Conservation (phyloP, 257 asterid genomes). For the Solanum clarkiae region DNA sequence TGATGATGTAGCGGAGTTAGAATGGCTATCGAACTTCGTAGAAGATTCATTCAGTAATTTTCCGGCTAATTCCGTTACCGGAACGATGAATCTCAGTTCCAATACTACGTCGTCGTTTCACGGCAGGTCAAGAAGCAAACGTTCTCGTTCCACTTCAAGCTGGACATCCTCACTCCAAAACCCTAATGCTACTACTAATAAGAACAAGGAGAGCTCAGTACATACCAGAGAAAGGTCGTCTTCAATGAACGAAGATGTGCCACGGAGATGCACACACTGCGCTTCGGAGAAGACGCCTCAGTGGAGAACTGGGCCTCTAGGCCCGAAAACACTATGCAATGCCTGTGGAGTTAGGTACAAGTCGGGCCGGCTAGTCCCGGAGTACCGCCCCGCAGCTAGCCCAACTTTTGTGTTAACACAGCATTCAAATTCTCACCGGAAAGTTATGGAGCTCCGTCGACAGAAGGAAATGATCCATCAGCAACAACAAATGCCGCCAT, state of each 20-base stretch:
- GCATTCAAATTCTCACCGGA: constrained; percentile 81
- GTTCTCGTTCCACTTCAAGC: constrained; percentile 23
- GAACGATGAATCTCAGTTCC: constrained; percentile 1
- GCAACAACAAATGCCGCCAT: constrained; percentile 13
- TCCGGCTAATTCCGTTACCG: constrained; percentile 25
- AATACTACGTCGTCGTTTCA: constrained; percentile 9
- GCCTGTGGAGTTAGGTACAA: constrained; percentile 82
- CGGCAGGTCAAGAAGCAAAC: constrained; percentile 34
- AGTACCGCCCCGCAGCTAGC: constrained; percentile 79
- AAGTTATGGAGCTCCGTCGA: constrained; percentile 61
- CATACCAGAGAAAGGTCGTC: constrained; percentile 6
- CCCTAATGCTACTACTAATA: background rate
- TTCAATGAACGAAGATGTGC: constrained; percentile 6
- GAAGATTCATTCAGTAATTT: constrained; percentile 48
- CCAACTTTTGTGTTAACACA: constrained; percentile 78
- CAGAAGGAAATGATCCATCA: constrained; percentile 50
- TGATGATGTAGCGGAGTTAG: constrained; percentile 64
- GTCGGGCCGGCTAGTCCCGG: constrained; percentile 71
- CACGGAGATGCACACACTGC: constrained; percentile 66
- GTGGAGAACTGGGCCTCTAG: constrained; percentile 79
- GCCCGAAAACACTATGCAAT: constrained; percentile 74
- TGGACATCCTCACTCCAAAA: constrained; percentile 1
- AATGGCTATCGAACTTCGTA: constrained; percentile 67
- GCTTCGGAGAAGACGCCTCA: constrained; percentile 82
- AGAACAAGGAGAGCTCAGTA: constrained; percentile 2